A percentile compares a stretch with the other conserved stretches of the same genome.
Evolutionary conservation across 495 filamentous ascomycete genomes (phyloP).

Genomic region (Penicillium robsamsonii): DNA sequence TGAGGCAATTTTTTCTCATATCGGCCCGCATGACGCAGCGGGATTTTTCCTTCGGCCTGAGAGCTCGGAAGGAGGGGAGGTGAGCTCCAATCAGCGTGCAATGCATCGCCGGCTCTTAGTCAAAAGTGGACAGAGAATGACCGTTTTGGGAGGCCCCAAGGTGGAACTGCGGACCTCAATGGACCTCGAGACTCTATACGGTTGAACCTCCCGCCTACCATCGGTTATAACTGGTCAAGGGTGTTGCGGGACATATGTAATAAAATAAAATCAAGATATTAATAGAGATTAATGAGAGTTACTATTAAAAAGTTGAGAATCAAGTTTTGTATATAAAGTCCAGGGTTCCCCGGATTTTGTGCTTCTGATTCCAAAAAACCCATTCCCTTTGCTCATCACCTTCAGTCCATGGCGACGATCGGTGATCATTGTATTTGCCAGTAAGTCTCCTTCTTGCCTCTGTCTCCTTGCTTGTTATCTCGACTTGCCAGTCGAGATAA

Average conservation of each 20-base stretch:
- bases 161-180: constrained; percentile 16
- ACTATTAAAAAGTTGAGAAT: neutral
- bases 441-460: constrained; percentile 8
- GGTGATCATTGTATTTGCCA: constrained; percentile 13
- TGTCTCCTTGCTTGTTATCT: constrained; percentile 6
- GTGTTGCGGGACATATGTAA: constrained; percentile 5
- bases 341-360: constrained; percentile 26
- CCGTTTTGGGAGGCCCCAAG: constrained; percentile 11
- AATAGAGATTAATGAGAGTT: neutral
- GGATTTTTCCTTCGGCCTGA: constrained; percentile 26
- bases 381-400: constrained; percentile 5
- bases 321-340: constrained; percentile 17
- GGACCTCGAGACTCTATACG: constrained; percentile 23
- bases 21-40: constrained; percentile 37
- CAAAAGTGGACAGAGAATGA: constrained; percentile 17
- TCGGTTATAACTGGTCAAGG: constrained; percentile 23
- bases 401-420: constrained; percentile 22
- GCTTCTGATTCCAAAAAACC: neutral
- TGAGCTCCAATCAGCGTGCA: constrained; percentile 20
- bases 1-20: constrained; percentile 32
- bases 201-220: constrained; percentile 20
- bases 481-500: constrained; percentile 5
- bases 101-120: constrained; percentile 28
- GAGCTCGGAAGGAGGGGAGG: constrained; percentile 25
- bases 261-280: constrained; percentile 3